Percentiles rank a stretch among this genome's conserved stretches.
phyloP scores from a whole-genome alignment of 164 flowering plant species.

The Tetrastigma voinierianum region DNA sequence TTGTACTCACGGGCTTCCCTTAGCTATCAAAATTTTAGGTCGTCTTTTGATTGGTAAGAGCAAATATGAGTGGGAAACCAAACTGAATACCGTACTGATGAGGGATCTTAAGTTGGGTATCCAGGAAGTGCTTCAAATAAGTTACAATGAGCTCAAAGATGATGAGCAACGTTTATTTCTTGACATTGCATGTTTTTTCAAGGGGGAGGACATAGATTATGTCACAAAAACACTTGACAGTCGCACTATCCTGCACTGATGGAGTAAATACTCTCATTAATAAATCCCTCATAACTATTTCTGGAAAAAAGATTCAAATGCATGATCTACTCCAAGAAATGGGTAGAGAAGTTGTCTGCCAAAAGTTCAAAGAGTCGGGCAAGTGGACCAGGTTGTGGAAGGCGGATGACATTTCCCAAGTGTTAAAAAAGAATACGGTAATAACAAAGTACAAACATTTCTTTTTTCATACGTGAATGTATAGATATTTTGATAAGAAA shows the following conservation, averaged over 20 bases:
- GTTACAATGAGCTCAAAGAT: not conserved
- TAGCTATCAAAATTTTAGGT: slow-evolving; percentile 11
- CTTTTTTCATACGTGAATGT: no score
- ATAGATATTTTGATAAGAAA: no score
- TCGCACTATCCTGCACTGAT: no score
- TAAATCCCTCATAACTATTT: no score
- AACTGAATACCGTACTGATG: not conserved
- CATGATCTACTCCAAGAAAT: no score
- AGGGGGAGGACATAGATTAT: no score
- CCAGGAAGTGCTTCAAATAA: not conserved
- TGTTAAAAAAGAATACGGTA: slow-evolving; percentile 3
- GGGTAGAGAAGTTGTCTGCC: not conserved
- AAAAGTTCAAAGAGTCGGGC: not conserved
- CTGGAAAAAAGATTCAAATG: no score
- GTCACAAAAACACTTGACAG: no score
- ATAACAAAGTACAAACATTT: not conserved
- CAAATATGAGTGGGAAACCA: slow-evolving; percentile 2
- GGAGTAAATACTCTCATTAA: no score
- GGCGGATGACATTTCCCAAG: slow-evolving; percentile 1
- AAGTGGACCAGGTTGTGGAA: not conserved
- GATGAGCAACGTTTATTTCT: not conserved
- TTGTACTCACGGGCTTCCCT: slow-evolving; percentile 7
- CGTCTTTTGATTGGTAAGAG: not conserved
- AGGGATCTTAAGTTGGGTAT: not conserved
- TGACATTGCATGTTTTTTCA: no score